phyloP scores from a whole-genome alignment of 2,329 filamentous ascomycete species.

The Neonectria neomacrospora region DNA sequence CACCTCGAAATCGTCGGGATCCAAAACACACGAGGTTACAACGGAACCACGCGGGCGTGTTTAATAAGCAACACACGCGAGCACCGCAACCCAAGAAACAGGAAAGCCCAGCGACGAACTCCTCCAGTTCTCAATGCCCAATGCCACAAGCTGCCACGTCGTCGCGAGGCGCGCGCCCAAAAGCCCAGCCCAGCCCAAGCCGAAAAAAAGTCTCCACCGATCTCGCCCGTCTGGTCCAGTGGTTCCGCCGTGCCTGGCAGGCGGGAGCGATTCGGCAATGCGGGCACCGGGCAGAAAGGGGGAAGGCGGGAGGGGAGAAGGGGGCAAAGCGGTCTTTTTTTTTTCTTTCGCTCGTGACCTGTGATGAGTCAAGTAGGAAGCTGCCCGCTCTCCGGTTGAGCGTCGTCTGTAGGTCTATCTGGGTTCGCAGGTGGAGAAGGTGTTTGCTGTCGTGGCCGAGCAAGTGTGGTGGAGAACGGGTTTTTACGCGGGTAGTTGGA shows the following conservation, averaged over 20 bases:
- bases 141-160: slow-evolving; percentile 38
- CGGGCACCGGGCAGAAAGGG: slow-evolving; percentile 14
- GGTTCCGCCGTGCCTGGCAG: slow-evolving; percentile 31
- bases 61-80: slow-evolving; percentile 9
- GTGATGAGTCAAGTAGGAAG: slow-evolving; percentile 3
- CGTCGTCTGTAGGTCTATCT: background rate
- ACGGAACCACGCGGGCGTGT: slow-evolving; percentile 1
- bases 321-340: background rate
- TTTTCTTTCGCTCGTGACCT: slow-evolving; percentile 7
- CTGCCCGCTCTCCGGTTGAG: background rate
- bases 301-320: background rate
- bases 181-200: slow-evolving; percentile 16
- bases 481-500: background rate
- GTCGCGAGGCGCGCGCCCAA: slow-evolving; percentile 18
- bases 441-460: slow-evolving; percentile 19
- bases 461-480: slow-evolving; percentile 1
- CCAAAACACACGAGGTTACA: background rate
- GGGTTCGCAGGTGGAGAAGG: slow-evolving; percentile 20
- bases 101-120: slow-evolving; percentile 1
- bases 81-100: background rate
- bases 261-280: background rate
- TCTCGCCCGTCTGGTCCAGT: slow-evolving; percentile 28
- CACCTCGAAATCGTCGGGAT: background rate
- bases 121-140: slow-evolving; percentile 18
- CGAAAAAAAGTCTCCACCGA: slow-evolving; percentile 28